These are phyloP conservation scores for Oryza glaberrima DNA, from an alignment of 176 grass and related monocot species.

Conservation along the genomic window DNA sequence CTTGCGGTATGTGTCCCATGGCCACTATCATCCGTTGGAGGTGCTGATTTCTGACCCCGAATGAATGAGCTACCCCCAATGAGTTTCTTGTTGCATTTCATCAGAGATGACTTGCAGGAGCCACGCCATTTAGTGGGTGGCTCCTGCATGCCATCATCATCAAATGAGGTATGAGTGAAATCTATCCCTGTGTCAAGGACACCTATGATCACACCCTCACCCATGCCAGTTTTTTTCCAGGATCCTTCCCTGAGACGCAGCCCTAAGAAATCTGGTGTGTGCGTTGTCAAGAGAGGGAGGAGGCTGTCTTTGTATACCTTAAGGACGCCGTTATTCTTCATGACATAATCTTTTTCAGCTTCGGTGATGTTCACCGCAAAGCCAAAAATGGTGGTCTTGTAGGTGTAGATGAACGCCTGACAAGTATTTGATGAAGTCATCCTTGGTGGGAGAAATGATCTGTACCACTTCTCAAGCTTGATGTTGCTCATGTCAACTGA, in stretches of 20 bases:
- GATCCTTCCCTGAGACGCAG: conserved; percentile 17
- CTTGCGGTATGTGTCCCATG: conserved; percentile 67
- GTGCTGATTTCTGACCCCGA: not conserved
- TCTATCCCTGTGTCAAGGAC: conserved; percentile 53
- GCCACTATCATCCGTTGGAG: conserved; percentile 17
- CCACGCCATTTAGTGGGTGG: conserved; percentile 57
- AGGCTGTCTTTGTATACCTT: conserved; percentile 29
- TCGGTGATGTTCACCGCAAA: conserved; percentile 46
- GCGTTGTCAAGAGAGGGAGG: conserved; percentile 50
- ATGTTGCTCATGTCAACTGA: not conserved
- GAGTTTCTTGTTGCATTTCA: conserved; percentile 54
- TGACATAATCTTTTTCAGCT: conserved; percentile 32
- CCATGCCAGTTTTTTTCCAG: conserved; percentile 49
- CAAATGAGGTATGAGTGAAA: conserved; percentile 47
- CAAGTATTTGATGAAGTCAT: not conserved
- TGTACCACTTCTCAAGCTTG: conserved; percentile 52
- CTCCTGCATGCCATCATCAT: conserved; percentile 47
- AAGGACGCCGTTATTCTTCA: conserved; percentile 46
- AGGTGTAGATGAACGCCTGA: conserved; percentile 46
- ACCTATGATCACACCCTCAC: conserved; percentile 52
- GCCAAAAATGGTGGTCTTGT: conserved; percentile 45
- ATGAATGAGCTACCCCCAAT: conserved; percentile 38
- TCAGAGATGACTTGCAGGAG: conserved; percentile 24
- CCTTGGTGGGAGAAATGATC: conserved; percentile 52
- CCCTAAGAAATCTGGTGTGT: conserved; percentile 51